Conservation (phyloP, 208 protist genomes). For the Porcisia hertigi region DNA sequence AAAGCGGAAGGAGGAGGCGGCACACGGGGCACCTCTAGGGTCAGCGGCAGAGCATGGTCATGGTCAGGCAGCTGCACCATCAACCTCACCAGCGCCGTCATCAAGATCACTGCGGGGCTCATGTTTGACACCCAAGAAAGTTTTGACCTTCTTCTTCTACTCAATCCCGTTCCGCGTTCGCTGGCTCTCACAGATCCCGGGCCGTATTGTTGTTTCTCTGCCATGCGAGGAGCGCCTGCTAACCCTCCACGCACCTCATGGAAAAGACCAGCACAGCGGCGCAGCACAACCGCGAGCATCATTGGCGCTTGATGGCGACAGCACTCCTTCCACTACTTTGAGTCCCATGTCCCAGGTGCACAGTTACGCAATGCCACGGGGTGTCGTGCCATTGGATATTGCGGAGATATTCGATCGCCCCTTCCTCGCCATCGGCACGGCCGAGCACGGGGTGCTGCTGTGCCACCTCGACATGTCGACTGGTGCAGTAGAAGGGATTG, state of each 20-base stretch:
- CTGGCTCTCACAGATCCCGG: constrained; percentile 45
- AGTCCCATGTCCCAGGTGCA: constrained; percentile 5
- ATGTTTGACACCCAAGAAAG: background rate
- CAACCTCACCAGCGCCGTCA: background rate
- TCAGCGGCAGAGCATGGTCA: background rate
- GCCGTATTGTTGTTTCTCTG: constrained; percentile 56
- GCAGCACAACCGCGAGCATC: background rate
- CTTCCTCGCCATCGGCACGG: constrained; percentile 71
- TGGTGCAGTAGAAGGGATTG: constrained; percentile 31
- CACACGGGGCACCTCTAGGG: background rate
- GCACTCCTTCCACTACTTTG: background rate
- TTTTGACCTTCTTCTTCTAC: constrained; percentile 46
- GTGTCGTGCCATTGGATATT: constrained; percentile 73
- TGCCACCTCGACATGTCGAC: constrained; percentile 38
- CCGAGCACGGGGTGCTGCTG: constrained; percentile 66
- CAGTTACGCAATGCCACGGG: constrained; percentile 48
- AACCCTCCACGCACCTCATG: constrained; percentile 40
- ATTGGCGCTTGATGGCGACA: background rate
- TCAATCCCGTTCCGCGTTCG: constrained; percentile 62
- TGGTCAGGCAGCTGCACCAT: background rate
- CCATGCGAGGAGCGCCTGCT: constrained; percentile 80
- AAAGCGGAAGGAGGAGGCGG: background rate
- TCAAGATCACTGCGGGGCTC: background rate
- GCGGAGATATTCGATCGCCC: constrained; percentile 48
- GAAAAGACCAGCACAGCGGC: background rate